Evolutionary conservation across 805 yeast genomes (phyloP), one percentile per base, ranked within the genome.

Genomic region (Komagataella kurtzmanii): DNA sequence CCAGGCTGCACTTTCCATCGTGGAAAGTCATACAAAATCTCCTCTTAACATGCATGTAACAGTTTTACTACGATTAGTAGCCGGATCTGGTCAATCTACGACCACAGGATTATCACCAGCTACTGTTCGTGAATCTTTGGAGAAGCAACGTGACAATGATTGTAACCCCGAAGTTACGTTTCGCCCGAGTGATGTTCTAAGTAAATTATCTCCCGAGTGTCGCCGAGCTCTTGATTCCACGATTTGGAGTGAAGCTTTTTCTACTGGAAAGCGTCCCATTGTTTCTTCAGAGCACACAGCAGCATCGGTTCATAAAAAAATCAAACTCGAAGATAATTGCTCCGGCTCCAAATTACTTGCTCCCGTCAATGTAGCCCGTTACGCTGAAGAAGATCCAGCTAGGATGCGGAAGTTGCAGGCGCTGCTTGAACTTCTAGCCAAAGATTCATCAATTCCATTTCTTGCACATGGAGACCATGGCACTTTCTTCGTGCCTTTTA

Each of bases 351-450:
- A 10, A 17, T 19, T 44, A 17, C 49, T 49, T n/a, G 17, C 21
- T 10, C 10, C 7, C 21, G 36, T 23, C 14, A 43, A 43, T 18
- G 17, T 3, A 14, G 18, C 21, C 18, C 45, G 12, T 24, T 8
- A 18, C 4, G 17, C 50, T 12, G n/a, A 5, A 5, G 46, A 48
- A 19, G 46, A 44, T 8, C 6, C 46, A 7, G 23, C 8, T 19
- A 44, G 10, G 5, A 17, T 44, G 23, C 46, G 4, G 17, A 58
- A 58, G 36, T 61, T 55, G 52, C 57, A 58, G 58, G 71, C 79
- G 49, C 98, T 93, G 64, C 67, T 91, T 57, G 81, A 79, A 59
- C 69, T 90, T 8, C 71, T 91, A 40, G 68, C 85, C 1, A 67
- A 72, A 1, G 73, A 78, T 14, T 55, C 76, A 2, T 65, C 61